These are phyloP conservation scores for Pyrenophora teres DNA, from an alignment of 2,329 filamentous ascomycete genomes.

Conservation along the genomic window DNA sequence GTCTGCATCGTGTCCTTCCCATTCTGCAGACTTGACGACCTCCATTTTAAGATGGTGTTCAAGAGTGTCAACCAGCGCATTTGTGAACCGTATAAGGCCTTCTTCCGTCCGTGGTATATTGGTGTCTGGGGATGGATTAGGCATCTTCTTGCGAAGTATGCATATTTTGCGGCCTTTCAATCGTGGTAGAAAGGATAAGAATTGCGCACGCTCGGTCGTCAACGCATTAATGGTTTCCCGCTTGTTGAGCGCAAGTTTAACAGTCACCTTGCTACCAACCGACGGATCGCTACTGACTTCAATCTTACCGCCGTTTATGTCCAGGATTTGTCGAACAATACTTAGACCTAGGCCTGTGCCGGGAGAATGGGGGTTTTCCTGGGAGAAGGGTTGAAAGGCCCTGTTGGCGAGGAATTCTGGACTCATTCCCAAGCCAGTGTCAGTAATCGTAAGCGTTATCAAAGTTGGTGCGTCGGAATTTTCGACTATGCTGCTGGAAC, in stretches of 20 bases:
- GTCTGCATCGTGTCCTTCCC: constrained; percentile 30
- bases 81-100: constrained; percentile 27
- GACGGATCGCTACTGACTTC: constrained; percentile 31
- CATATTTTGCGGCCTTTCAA: constrained; percentile 31
- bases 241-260: constrained; percentile 25
- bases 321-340: constrained; percentile 38
- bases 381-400: constrained; percentile 43
- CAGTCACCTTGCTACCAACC: constrained; percentile 22
- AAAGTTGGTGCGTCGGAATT: constrained; percentile 10
- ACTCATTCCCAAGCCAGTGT: constrained; percentile 45
- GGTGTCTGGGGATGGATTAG: background rate
- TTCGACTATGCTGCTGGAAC: constrained; percentile 9
- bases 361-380: constrained; percentile 34
- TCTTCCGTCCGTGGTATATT: constrained; percentile 14
- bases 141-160: constrained; percentile 25
- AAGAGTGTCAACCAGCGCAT: constrained; percentile 27
- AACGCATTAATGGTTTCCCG: constrained; percentile 1
- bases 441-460: constrained; percentile 44
- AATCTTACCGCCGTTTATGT: constrained; percentile 36
- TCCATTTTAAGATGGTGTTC: constrained; percentile 33
- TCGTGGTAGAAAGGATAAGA: constrained; percentile 22
- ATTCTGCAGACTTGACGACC: constrained; percentile 31
- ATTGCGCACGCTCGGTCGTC: constrained; percentile 14
- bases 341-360: constrained; percentile 37
- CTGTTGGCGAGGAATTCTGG: constrained; percentile 37